Conservation (phyloP, 106 monocot genomes). For the Dioscorea alata region DNA sequence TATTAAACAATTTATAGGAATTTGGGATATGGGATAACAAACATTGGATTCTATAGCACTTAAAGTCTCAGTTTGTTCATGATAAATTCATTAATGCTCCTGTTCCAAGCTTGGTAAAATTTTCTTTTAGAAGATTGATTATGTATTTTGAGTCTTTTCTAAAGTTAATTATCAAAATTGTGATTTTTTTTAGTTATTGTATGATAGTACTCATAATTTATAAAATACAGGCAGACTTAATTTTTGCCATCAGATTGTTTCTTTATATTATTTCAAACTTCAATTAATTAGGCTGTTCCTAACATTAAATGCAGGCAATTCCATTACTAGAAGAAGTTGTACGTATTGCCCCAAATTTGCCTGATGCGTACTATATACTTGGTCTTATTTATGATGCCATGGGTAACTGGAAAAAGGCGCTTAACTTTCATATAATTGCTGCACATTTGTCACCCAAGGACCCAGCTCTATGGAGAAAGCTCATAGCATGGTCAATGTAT, state of each 20-base stretch:
- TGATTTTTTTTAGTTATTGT: background rate
- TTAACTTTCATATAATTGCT: slow-evolving; percentile 87
- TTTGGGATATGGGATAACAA: no score
- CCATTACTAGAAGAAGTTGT: slow-evolving; percentile 68
- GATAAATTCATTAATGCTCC: no score
- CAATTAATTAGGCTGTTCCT: background rate
- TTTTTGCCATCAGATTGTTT: background rate
- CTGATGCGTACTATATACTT: slow-evolving; percentile 70
- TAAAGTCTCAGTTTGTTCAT: no score
- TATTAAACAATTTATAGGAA: no score
- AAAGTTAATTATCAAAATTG: no score
- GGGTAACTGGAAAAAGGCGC: slow-evolving; percentile 61
- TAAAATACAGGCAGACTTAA: background rate
- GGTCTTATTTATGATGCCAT: slow-evolving; percentile 69
- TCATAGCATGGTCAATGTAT: slow-evolving; percentile 85
- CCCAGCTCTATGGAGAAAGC: slow-evolving; percentile 83
- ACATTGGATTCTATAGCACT: no score
- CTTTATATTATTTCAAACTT: background rate
- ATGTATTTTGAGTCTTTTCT: no score
- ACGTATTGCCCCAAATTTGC: slow-evolving; percentile 70
- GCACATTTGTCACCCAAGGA: slow-evolving; percentile 87
- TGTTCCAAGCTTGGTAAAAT: no score
- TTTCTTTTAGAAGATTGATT: no score
- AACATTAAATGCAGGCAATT: slow-evolving; percentile 59
- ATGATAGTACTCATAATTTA: background rate